Evolutionary conservation across 73 alveolate species (phyloP), one percentile per base, ranked within the genome.

Genomic region (Paramecium pentaurelia): DNA sequence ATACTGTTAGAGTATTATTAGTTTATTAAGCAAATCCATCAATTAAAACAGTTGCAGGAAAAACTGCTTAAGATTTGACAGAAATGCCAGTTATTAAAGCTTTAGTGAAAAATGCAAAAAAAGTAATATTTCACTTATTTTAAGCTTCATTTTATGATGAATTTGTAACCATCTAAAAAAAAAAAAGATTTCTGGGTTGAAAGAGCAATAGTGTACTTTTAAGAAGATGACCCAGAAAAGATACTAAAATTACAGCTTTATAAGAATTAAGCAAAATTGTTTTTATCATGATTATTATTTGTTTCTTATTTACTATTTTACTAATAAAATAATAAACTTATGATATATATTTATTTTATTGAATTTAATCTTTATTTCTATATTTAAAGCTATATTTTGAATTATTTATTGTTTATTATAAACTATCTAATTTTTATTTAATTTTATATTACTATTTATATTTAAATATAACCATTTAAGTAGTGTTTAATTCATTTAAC

Each of bases 211-310:
- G 64, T 32, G 20, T 80, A 45, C 45, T 80, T 80, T 80, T 80
- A 80, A 49, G 91, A 80, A 12, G 77, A 80, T 45, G 91, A 80
- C 11, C 91, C 91, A 6, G 91, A 80, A 80, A 80, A 80, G 30
- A 80, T 80, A 2, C 18, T 80, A 42, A 80, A 80, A 25, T 20
- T 80, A 20, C 10, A 42, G 18, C 58, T 80, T 8, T 80, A 80
- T 47, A 80, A 80, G 54, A 45, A 34, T 42, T 80, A 80, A 80
- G 20, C 91, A 20, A 80, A 80, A 80, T 80, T 80, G 20, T 80
- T 80, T 80, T 80, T 80, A 80, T 45, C 77, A 3, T 80, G 91
- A 64, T 60, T 1, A 60, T 60, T 64, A 28, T 64, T 28, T 64
- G 3, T 11, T 28, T 64, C 25, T 14, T 11, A 32, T 64, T 28